phyloP scores from a whole-genome alignment of 345 rosid species.

The Brassica carinata region DNA sequence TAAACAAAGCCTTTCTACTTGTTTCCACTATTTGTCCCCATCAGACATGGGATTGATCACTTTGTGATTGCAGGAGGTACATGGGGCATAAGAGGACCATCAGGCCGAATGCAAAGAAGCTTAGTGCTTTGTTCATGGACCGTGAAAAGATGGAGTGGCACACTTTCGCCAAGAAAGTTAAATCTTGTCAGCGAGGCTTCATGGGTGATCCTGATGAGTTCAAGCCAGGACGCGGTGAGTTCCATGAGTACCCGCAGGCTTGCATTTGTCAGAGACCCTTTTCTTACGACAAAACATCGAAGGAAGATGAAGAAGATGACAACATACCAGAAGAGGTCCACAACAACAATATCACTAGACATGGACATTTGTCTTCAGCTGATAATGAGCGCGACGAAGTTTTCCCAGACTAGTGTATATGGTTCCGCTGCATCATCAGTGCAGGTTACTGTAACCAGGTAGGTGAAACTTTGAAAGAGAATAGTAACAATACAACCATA shows the following conservation, averaged over 20 bases:
- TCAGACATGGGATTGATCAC: slow-evolving; percentile 10
- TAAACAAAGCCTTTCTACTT: slow-evolving; percentile 28
- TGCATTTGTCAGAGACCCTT: slow-evolving; percentile 77
- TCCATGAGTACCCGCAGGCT: slow-evolving; percentile 80
- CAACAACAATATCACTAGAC: slow-evolving; percentile 35
- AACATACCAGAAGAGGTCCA: slow-evolving; percentile 28
- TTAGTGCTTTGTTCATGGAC: slow-evolving; percentile 71
- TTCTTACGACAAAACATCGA: slow-evolving; percentile 34
- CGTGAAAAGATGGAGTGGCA: slow-evolving; percentile 78
- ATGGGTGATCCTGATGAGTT: slow-evolving; percentile 97
- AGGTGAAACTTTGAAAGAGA: slow-evolving; percentile 1
- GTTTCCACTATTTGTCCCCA: not conserved
- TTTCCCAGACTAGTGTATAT: slow-evolving; percentile 43
- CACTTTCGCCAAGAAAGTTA: slow-evolving; percentile 79
- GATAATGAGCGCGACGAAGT: slow-evolving; percentile 41
- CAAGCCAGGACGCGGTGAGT: slow-evolving; percentile 86
- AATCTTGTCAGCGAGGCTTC: slow-evolving; percentile 87
- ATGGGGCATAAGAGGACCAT: slow-evolving; percentile 95
- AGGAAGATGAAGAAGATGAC: slow-evolving; percentile 36
- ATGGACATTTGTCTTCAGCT: slow-evolving; percentile 30
- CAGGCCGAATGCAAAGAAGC: slow-evolving; percentile 90
- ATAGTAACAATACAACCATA: not conserved
- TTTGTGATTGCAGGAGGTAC: slow-evolving; percentile 67
- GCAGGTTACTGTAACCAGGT: slow-evolving; percentile 34
- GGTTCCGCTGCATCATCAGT: slow-evolving; percentile 8